Evolutionary conservation across 2,329 filamentous ascomycete genomes (phyloP).

Genomic region (Pyricularia pennisetigena): DNA sequence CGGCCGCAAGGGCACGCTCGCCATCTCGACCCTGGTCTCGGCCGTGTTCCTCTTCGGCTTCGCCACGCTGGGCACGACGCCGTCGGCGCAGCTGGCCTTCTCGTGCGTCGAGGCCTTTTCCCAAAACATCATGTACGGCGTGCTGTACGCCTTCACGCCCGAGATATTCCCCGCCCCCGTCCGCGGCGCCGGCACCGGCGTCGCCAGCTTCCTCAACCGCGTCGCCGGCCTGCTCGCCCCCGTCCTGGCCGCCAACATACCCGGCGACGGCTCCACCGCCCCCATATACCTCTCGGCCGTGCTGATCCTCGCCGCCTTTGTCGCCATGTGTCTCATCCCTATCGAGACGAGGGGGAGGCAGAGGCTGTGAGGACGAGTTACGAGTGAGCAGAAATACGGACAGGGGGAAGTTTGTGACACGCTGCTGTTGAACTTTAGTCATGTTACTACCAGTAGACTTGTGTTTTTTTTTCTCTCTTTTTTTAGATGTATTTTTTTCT

Average conservation of each 20-base stretch:
- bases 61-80: constrained; percentile 46
- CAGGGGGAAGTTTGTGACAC: not conserved
- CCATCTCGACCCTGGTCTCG: constrained; percentile 55
- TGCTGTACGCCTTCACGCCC: constrained; percentile 67
- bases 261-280: constrained; percentile 44
- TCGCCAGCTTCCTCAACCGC: constrained; percentile 62
- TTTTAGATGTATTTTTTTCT: not conserved
- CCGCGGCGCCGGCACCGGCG: constrained; percentile 61
- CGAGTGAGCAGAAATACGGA: not conserved
- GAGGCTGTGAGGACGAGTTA: constrained; percentile 30
- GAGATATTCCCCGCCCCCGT: constrained; percentile 68
- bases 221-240: constrained; percentile 59
- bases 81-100: constrained; percentile 51
- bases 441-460: not conserved
- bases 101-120: constrained; percentile 61
- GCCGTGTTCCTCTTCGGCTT: constrained; percentile 62
- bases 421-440: not conserved
- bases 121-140: constrained; percentile 70
- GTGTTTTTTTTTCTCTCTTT: too few species aligned
- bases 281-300: constrained; percentile 48
- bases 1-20: constrained; percentile 65
- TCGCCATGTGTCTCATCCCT: constrained; percentile 49
- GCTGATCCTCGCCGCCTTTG: constrained; percentile 48
- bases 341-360: constrained; percentile 54
- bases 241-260: constrained; percentile 52